Evolutionary conservation across 1,284 basidiomycete species (phyloP).

Genomic region (Austroboletus sp.): DNA sequence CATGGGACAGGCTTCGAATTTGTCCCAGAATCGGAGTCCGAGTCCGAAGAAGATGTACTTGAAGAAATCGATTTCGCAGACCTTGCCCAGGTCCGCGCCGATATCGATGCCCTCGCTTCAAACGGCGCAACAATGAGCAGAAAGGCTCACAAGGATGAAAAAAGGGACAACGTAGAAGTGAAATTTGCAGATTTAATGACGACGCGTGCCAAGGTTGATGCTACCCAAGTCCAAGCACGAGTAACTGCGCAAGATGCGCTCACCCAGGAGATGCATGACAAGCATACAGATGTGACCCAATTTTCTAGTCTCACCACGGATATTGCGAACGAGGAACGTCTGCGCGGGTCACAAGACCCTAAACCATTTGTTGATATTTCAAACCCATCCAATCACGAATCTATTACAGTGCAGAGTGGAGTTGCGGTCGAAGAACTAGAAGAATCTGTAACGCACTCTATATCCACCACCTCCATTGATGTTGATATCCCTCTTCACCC

Average conservation of each 20-base stretch:
- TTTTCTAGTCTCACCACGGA: not conserved
- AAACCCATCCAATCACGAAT: not conserved
- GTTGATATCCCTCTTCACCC: not conserved
- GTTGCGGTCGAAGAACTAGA: not conserved
- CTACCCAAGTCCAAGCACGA: not conserved
- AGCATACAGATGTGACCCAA: not conserved
- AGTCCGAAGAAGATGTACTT: slow-evolving; percentile 31
- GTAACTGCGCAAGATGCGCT: not conserved
- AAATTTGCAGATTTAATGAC: slow-evolving; percentile 55
- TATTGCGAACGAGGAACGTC: not conserved
- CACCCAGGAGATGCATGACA: slow-evolving; percentile 29
- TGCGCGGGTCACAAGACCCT: not conserved
- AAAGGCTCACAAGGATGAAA: slow-evolving; percentile 10
- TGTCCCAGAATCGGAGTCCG: slow-evolving; percentile 8
- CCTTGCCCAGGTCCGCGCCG: slow-evolving; percentile 39
- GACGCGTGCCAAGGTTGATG: slow-evolving; percentile 30
- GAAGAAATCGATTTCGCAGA: slow-evolving; percentile 65
- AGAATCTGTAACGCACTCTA: not conserved
- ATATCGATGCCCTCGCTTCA: slow-evolving; percentile 18
- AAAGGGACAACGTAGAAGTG: slow-evolving; percentile 47
- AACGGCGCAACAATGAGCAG: slow-evolving; percentile 4
- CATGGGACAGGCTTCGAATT: slow-evolving; percentile 29
- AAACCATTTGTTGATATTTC: slow-evolving; percentile 6
- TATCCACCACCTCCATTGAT: not conserved
- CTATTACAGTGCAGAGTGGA: not conserved